Evolutionary conservation across 768 basidiomycete species (phyloP), one percentile per base, ranked within the genome.

Genomic region (Termitomyces sp.): DNA sequence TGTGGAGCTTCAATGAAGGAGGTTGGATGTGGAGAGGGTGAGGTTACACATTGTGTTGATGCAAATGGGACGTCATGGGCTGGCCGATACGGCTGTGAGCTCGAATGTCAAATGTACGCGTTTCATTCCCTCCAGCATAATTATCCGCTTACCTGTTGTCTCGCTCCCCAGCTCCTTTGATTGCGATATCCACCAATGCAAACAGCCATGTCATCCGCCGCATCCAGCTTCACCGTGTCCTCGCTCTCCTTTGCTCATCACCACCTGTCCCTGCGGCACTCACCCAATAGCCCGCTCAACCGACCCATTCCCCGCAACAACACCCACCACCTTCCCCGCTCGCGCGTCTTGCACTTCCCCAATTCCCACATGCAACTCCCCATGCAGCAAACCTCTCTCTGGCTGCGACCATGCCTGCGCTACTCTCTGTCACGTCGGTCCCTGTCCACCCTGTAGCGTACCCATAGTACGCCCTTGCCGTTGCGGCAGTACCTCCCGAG

Each of bases 181-280:
- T 60, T 98, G 96, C 68, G 88, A 86, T 2, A 70, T 79, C 6
- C 97, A 99, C 68, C 71, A 68, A 25, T 98, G 96, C 72, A 65
- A 81, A 63, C 83, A 86, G 68, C 71, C 79, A 7, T 98, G 96
- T 67, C 96, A 98, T 71, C 84, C 91, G 2, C 88, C 89, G 1
- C 71, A 77, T 6, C 71, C 66, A 5, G 80, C 88, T 0, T 77
- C 84, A 0, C 71, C 74, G 0, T 97, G 94, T 69, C 94, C 95
- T 1, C 79, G 79, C 32, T 89, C 92, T 0, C 94, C 95, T 0
- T 74, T 77, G 0, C 69, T 79, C 12, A 77, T 96, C 36, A 81
- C 80, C 0, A 83, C 83, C 34, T 98, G 96, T 69, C 92, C 94
- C 0, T 99, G 97, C 64, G 94, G 93, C 12, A 84, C 85, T 57